Conservation (phyloP, 2,329 filamentous ascomycete genomes). For the Aspergillus carbonarius region DNA sequence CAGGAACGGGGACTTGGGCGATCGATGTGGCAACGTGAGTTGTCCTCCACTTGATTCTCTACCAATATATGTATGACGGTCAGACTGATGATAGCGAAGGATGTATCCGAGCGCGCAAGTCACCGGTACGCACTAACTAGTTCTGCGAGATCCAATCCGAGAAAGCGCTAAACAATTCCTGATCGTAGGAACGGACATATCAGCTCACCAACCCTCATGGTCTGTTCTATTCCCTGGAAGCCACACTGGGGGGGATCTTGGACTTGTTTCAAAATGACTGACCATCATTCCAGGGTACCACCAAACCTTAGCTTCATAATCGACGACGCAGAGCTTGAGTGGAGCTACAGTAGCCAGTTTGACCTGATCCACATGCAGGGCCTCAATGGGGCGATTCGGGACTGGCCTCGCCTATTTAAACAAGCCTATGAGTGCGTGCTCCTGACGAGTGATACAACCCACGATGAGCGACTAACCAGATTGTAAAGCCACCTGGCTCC, state of each 20-base stretch:
- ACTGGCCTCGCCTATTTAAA: slow-evolving; percentile 23
- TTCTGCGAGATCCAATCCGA: neutral
- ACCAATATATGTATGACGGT: neutral
- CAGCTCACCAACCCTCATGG: neutral
- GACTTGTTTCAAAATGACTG: neutral
- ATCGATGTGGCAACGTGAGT: slow-evolving; percentile 1
- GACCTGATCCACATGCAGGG: slow-evolving; percentile 31
- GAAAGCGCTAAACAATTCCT: neutral
- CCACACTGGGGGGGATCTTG: neutral
- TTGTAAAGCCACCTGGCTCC: neutral
- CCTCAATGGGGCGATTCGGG: slow-evolving; percentile 25
- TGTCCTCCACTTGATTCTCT: neutral
- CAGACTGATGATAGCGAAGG: neutral
- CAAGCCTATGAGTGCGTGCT: slow-evolving; percentile 20
- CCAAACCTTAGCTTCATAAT: slow-evolving; percentile 31
- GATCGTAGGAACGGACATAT: neutral
- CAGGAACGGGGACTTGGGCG: slow-evolving; percentile 6
- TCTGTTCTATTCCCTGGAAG: neutral
- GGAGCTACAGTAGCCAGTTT: slow-evolving; percentile 25
- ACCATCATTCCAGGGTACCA: slow-evolving; percentile 21
- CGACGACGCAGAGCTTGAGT: slow-evolving; percentile 29
- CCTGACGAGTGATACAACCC: neutral
- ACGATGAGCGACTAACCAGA: neutral
- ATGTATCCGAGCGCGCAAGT: neutral
- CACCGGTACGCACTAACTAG: neutral